phyloP scores from a whole-genome alignment of 2,329 filamentous ascomycete genomes.

The Hymenoscyphus fructigenus region DNA sequence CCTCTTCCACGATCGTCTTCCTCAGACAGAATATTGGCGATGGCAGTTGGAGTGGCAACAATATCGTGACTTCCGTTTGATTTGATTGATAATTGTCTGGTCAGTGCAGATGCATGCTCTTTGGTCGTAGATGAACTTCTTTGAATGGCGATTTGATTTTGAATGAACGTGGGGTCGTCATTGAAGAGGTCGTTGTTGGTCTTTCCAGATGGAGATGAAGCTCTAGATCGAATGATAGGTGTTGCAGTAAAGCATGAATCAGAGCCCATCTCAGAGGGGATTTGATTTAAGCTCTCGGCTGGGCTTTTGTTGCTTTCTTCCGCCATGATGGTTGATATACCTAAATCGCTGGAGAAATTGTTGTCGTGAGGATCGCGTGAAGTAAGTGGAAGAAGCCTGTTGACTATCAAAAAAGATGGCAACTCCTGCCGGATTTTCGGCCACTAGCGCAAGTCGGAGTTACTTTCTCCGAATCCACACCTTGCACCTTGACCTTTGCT shows the following conservation, averaged over 20 bases:
- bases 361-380: neutral
- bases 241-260: slow-evolving; percentile 24
- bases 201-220: slow-evolving; percentile 3
- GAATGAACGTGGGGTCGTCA: slow-evolving; percentile 27
- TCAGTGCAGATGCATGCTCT: slow-evolving; percentile 25
- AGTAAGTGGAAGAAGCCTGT: neutral
- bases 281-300: neutral
- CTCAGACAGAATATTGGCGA: slow-evolving; percentile 15
- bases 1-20: slow-evolving; percentile 15
- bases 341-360: neutral
- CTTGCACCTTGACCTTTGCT: neutral
- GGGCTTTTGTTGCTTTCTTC: neutral
- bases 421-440: neutral
- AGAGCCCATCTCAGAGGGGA: slow-evolving; percentile 9
- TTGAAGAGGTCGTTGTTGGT: slow-evolving; percentile 7
- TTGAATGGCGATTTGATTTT: slow-evolving; percentile 30
- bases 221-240: slow-evolving; percentile 13
- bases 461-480: neutral
- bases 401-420: neutral
- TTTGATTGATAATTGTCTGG: slow-evolving; percentile 27
- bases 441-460: neutral
- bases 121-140: slow-evolving; percentile 28
- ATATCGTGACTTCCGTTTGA: slow-evolving; percentile 24
- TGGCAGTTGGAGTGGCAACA: neutral
- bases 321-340: neutral